phyloP scores from a whole-genome alignment of 805 yeast genomes.

The Candida nemodendra region DNA sequence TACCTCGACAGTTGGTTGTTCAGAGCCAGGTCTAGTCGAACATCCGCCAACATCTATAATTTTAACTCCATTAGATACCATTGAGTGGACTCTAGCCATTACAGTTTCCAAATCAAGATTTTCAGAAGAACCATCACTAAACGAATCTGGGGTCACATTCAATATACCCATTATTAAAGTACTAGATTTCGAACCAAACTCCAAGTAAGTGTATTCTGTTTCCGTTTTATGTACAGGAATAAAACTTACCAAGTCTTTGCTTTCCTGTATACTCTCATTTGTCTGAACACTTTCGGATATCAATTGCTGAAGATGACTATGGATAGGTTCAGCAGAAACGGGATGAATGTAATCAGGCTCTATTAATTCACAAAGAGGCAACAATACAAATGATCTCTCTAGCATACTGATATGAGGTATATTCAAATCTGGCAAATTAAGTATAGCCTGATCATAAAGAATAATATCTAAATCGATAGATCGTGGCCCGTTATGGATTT shows the following conservation, averaged over 20 bases:
- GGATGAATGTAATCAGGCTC: constrained; percentile 73
- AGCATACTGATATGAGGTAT: constrained; percentile 89
- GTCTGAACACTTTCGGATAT: constrained; percentile 15
- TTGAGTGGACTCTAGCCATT: constrained; percentile 43
- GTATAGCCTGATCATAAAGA: constrained; percentile 58
- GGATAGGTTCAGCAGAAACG: constrained; percentile 78
- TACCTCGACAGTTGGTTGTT: constrained; percentile 56
- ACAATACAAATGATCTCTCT: constrained; percentile 85
- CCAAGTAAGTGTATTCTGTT: constrained; percentile 28
- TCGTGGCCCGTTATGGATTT: constrained; percentile 89
- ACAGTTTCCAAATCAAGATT: constrained; percentile 38
- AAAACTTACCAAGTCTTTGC: constrained; percentile 47
- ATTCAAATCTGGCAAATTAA: constrained; percentile 57
- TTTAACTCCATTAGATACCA: constrained; percentile 61
- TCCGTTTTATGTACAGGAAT: constrained; percentile 41
- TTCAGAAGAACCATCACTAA: constrained; percentile 79
- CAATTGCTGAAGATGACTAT: constrained; percentile 57
- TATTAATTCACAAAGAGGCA: constrained; percentile 81
- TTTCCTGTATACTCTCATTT: constrained; percentile 43
- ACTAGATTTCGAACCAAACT: constrained; percentile 40
- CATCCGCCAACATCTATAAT: constrained; percentile 94
- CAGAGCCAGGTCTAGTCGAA: constrained; percentile 85
- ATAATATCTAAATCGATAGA: constrained; percentile 86
- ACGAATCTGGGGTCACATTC: constrained; percentile 92
- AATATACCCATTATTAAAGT: constrained; percentile 84